A percentile compares a stretch with the other conserved stretches of the same genome.
Conservation (phyloP, 176 grass and related monocot species). For the Pontederia crassipes region DNA sequence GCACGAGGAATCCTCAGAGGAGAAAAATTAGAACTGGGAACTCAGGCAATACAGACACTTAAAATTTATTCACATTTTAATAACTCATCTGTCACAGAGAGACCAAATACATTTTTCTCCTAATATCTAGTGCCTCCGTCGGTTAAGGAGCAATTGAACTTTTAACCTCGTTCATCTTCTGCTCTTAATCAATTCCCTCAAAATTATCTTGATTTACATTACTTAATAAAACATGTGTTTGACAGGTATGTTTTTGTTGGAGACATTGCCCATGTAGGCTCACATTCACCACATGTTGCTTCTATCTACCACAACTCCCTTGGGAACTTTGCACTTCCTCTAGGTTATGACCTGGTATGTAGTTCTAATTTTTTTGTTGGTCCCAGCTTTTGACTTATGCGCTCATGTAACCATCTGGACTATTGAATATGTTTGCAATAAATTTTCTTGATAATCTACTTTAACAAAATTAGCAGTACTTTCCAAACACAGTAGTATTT, state of each 20-base stretch:
- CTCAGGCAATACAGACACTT: no score
- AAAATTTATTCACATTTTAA: no score
- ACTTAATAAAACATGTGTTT: slow-evolving; percentile 4
- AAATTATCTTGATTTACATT: slow-evolving; percentile 5
- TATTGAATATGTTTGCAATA: no score
- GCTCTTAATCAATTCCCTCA: not conserved
- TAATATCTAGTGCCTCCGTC: no score
- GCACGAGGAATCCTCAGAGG: no score
- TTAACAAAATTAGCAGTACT: no score
- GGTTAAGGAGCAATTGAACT: not conserved
- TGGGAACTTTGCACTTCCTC: slow-evolving; percentile 64
- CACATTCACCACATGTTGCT: slow-evolving; percentile 51
- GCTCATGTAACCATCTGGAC: not conserved
- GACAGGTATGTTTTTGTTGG: slow-evolving; percentile 77
- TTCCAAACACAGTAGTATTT: not conserved
- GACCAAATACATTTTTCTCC: no score
- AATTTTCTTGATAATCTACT: no score
- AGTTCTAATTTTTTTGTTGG: not conserved
- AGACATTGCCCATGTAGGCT: slow-evolving; percentile 76
- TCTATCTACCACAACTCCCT: slow-evolving; percentile 56
- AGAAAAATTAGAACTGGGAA: no score
- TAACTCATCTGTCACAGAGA: no score
- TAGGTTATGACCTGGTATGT: slow-evolving; percentile 90
- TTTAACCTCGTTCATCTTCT: no score
- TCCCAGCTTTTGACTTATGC: not conserved